A percentile compares a stretch with the other conserved stretches of the same genome.
These are phyloP conservation scores for Talaromyces islandicus DNA, from an alignment of 2,329 filamentous ascomycete genomes.

Conservation along the genomic window DNA sequence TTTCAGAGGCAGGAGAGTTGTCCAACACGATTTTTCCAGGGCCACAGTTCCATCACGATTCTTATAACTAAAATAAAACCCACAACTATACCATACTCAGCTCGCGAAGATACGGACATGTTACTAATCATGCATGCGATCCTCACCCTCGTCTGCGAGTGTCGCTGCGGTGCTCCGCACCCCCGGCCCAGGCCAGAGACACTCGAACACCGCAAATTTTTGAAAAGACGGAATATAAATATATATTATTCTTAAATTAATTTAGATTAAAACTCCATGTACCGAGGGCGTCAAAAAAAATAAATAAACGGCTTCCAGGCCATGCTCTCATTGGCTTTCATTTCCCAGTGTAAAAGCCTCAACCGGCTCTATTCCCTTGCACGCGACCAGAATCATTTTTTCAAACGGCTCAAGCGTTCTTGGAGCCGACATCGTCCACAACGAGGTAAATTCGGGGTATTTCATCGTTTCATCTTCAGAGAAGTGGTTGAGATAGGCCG, in stretches of 20 bases:
- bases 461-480: neutral
- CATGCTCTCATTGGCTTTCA: neutral
- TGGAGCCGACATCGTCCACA: neutral
- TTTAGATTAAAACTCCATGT: neutral
- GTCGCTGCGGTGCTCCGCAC: neutral
- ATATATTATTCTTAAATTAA: too few species aligned
- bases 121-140: neutral
- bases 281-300: neutral
- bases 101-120: neutral
- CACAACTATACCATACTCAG: neutral
- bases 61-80: neutral
- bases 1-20: neutral
- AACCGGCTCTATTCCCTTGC: conserved; percentile 1
- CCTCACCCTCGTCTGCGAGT: too few species aligned
- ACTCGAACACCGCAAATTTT: neutral
- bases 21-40: neutral
- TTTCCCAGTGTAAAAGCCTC: neutral
- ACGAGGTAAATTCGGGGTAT: neutral
- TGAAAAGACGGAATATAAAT: neutral
- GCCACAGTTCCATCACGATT: neutral
- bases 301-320: too few species aligned
- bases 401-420: neutral
- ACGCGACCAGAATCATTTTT: neutral
- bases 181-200: neutral
- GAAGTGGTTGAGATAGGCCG: neutral